Percentiles rank a stretch among this genome's conserved stretches.
phyloP scores from a whole-genome alignment of 2,329 filamentous ascomycete genomes.

The Fusarium aywerte region DNA sequence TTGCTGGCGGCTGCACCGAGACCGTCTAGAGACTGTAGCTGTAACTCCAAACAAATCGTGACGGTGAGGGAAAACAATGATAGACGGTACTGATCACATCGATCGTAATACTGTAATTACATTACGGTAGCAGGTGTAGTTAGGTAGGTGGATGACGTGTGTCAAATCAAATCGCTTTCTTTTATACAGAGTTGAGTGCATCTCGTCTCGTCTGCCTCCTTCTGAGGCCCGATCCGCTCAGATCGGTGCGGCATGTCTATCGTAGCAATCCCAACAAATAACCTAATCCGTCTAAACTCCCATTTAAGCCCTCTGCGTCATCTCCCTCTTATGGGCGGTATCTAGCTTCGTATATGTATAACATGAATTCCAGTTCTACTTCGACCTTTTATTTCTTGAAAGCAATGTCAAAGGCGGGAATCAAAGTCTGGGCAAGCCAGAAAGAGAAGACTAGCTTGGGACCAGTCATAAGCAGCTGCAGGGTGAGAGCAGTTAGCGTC shows the following conservation, averaged over 20 bases:
- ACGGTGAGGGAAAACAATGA: slow-evolving; percentile 21
- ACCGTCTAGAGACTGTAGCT: slow-evolving; percentile 11
- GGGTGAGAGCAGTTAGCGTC: slow-evolving; percentile 33
- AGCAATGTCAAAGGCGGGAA: slow-evolving; percentile 82
- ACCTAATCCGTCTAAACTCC: slow-evolving; percentile 40
- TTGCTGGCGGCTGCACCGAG: slow-evolving; percentile 30
- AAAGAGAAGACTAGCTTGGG: slow-evolving; percentile 99
- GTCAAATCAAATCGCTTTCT: slow-evolving; percentile 48
- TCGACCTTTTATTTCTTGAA: slow-evolving; percentile 46
- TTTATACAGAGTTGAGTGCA: slow-evolving; percentile 48
- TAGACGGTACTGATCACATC: slow-evolving; percentile 5
- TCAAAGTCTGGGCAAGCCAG: slow-evolving; percentile 98
- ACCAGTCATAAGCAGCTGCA: slow-evolving; percentile 92
- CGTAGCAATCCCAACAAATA: slow-evolving; percentile 40
- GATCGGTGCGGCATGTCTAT: slow-evolving; percentile 39
- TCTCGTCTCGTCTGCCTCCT: slow-evolving; percentile 27
- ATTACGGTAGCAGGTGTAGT: not conserved
- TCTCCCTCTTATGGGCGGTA: slow-evolving; percentile 16
- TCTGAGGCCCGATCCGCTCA: slow-evolving; percentile 28
- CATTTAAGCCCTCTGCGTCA: slow-evolving; percentile 13
- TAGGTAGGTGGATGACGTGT: slow-evolving; percentile 12
- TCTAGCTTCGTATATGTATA: slow-evolving; percentile 34
- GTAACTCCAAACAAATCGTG: slow-evolving; percentile 9
- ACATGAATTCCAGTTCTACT: slow-evolving; percentile 19
- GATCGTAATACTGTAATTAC: not conserved